Evolutionary conservation across 2,329 filamentous ascomycete genomes (phyloP).

Genomic region (Cladosporium sp.): DNA sequence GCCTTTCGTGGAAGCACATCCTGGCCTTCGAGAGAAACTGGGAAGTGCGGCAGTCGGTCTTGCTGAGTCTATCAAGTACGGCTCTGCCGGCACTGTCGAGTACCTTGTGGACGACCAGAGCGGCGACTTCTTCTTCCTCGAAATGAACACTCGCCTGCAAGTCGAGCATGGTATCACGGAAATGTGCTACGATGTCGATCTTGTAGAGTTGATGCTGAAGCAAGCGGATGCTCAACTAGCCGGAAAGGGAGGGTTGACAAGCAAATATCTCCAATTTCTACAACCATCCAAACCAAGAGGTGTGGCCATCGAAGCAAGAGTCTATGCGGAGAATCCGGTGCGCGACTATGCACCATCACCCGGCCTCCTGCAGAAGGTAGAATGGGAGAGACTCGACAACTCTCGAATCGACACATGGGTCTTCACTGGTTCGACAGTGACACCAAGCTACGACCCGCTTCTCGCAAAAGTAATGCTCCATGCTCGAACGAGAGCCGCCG

Average conservation of each 20-base stretch:
- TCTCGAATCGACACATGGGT: constrained; percentile 66
- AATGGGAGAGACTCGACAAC: constrained; percentile 51
- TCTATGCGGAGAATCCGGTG: constrained; percentile 61
- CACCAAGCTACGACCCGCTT: constrained; percentile 55
- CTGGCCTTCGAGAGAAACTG: constrained; percentile 62
- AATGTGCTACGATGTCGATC: constrained; percentile 55
- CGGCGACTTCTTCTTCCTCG: constrained; percentile 70
- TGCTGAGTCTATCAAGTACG: constrained; percentile 62
- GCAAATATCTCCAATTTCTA: constrained; percentile 42
- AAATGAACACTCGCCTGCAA: constrained; percentile 61
- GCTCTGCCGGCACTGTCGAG: constrained; percentile 86
- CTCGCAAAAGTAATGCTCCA: constrained; percentile 54
- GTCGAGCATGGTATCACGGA: constrained; percentile 62
- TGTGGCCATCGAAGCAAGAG: constrained; percentile 54
- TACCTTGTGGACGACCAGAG: constrained; percentile 85
- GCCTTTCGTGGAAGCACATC: constrained; percentile 58
- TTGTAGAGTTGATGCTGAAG: constrained; percentile 57
- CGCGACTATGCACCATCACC: constrained; percentile 60
- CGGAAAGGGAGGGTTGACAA: constrained; percentile 48
- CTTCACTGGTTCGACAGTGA: constrained; percentile 56
- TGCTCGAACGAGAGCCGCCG: constrained; percentile 41
- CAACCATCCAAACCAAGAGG: constrained; percentile 48
- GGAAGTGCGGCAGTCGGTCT: constrained; percentile 69
- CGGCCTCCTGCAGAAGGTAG: constrained; percentile 58
- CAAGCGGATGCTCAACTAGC: constrained; percentile 54